Evolutionary conservation across 768 basidiomycete genomes (phyloP), one percentile per base, ranked within the genome.

Genomic region (Cubamyces sp.): DNA sequence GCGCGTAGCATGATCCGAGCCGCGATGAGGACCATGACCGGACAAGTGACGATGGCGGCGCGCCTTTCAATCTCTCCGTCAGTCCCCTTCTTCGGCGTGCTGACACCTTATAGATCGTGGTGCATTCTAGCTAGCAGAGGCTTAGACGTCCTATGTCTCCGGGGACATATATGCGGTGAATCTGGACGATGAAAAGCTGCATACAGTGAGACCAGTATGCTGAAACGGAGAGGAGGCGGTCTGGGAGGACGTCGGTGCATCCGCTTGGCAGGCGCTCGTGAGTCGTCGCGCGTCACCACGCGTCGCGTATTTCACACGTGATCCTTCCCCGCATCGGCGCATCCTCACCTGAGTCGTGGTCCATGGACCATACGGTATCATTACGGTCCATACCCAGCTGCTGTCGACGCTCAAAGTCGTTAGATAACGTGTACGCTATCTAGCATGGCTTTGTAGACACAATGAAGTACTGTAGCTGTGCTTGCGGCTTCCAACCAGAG

Each of bases 1-100:
- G 34, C 34, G 54, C 49, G 50, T 46, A 57, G 47, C 28, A 62
- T 62, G 61, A 62, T 62, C 61, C 61, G 61, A 62, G 55, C 61
- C 61, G 61, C 55, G 48, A 30, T 39, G 50, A 49, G 60, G 46
- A 34, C 50, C 19, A 56, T 47, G 55, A 56, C 55, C 21, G 51
- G n/a, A n/a, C 51, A 39, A 53, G 51, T 40, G 55, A 56, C 45
- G 26, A 46, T 55, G 11, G 18, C 50, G 50, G 18, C 16, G 25
- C 34, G 50, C 30, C 23, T 39, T 11, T n/a, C 50, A 30, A 12
- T 26, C 21, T 23, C 6, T n/a, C 11, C 47, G 23, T 18, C 2
- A n/a, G 46, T 23, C 46, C 23, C 14, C 46, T 23, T n/a, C 9
- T 14, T 9, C n/a, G n/a, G n/a, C n/a, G n/a, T n/a, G n/a, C 34